Evolutionary conservation across 2,329 filamentous ascomycete genomes (phyloP).

Genomic region (Cladosporium sp.): DNA sequence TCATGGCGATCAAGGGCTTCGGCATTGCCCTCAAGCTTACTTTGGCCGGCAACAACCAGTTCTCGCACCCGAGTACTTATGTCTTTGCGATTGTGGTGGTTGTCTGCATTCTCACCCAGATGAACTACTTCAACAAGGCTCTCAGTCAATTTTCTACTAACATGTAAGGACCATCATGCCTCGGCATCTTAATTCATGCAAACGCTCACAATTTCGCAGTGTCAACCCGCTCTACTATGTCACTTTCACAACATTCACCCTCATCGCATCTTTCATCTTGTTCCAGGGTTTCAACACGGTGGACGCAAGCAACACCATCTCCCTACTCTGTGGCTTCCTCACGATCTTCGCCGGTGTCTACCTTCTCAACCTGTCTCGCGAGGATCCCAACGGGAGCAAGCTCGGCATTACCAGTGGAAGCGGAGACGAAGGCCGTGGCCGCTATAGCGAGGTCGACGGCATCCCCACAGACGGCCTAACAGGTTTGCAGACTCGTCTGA

Average conservation of each 20-base stretch:
- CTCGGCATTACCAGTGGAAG: conserved; percentile 52
- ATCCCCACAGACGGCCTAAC: conserved; percentile 90
- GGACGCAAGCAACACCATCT: conserved; percentile 85
- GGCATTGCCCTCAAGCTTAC: conserved; percentile 96
- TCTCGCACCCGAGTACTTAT: conserved; percentile 90
- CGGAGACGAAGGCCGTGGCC: conserved; percentile 37
- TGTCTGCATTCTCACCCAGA: conserved; percentile 95
- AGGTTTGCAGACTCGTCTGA: conserved; percentile 81
- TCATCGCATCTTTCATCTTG: conserved; percentile 91
- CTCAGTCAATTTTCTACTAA: conserved; percentile 94
- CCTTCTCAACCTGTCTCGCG: conserved; percentile 88
- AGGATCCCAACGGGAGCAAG: conserved; percentile 76
- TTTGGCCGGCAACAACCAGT: conserved; percentile 89
- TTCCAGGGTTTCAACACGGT: conserved; percentile 96
- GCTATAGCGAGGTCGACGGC: conserved; percentile 58
- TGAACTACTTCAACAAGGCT: conserved; percentile 99
- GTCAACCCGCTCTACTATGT: conserved; percentile 97
- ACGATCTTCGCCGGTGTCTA: conserved; percentile 95
- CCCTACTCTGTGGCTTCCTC: conserved; percentile 86
- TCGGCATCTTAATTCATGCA: background rate
- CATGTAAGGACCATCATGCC: conserved; percentile 61
- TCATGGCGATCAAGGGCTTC: conserved; percentile 99
- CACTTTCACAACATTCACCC: conserved; percentile 90
- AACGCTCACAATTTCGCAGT: conserved; percentile 42
- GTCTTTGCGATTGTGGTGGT: conserved; percentile 91